Conservation (phyloP, 768 basidiomycete species). For the Goffeauzyma gilvescens region DNA sequence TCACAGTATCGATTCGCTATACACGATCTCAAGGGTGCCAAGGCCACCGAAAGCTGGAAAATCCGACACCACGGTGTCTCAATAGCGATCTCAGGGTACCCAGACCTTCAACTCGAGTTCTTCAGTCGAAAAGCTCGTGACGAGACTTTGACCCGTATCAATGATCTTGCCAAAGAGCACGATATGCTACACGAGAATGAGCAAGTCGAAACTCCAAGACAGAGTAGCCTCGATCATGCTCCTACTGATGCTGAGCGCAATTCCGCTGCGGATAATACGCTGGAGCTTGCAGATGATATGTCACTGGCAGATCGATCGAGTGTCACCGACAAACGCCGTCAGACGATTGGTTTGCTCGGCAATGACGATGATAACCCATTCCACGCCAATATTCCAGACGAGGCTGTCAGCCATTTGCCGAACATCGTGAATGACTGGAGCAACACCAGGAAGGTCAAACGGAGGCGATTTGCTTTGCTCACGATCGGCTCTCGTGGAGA, state of each 20-base stretch:
- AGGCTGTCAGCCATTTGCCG: conserved; percentile 23
- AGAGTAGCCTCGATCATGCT: no score
- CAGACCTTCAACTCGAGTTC: conserved; percentile 40
- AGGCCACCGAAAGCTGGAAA: conserved; percentile 26
- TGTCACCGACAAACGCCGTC: conserved; percentile 1
- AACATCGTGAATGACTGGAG: conserved; percentile 21
- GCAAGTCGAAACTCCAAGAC: no score
- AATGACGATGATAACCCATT: neutral
- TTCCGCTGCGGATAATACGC: conserved; percentile 1
- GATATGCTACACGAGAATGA: conserved; percentile 8
- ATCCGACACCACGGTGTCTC: conserved; percentile 32
- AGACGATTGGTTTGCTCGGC: conserved; percentile 1
- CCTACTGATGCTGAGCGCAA: no score
- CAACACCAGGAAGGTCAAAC: conserved; percentile 14
- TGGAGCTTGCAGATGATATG: conserved; percentile 2
- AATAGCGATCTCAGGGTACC: conserved; percentile 37
- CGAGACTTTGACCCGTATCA: conserved; percentile 23
- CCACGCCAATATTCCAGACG: conserved; percentile 17
- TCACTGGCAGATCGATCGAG: neutral
- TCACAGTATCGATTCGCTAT: conserved; percentile 35
- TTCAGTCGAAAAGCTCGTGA: conserved; percentile 35
- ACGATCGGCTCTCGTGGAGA: conserved; percentile 48
- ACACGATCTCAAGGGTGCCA: conserved; percentile 35
- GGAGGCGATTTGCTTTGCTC: conserved; percentile 44
- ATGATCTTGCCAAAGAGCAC: conserved; percentile 37